Evolutionary conservation across 106 monocot species (phyloP).

Genomic region (Allium fistulosum): DNA sequence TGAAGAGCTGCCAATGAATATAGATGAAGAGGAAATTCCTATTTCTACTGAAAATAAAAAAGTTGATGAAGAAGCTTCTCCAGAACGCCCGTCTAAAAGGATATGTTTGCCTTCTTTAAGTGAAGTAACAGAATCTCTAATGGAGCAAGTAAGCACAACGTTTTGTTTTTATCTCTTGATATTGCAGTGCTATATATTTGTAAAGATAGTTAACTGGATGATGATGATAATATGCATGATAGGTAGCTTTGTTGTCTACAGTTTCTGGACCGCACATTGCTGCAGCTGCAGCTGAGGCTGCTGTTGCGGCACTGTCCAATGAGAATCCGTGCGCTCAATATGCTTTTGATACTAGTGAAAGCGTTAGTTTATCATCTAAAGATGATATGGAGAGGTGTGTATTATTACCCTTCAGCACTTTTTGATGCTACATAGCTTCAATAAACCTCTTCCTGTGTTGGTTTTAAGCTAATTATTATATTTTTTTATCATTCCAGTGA

Average conservation of each 20-base stretch:
- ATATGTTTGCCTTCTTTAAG: slow-evolving; percentile 29
- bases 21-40: slow-evolving; percentile 3
- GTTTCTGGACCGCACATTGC: slow-evolving; percentile 54
- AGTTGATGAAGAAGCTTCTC: slow-evolving; percentile 13
- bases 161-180: background rate
- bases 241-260: slow-evolving; percentile 74
- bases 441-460: background rate
- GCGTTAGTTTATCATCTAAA: slow-evolving; percentile 10
- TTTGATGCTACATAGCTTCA: background rate
- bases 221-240: slow-evolving; percentile 4
- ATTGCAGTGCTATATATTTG: background rate
- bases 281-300: slow-evolving; percentile 66
- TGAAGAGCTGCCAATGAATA: slow-evolving; percentile 8
- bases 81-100: slow-evolving; percentile 39
- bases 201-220: background rate
- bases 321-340: slow-evolving; percentile 52
- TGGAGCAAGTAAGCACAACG: slow-evolving; percentile 43
- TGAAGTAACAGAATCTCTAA: slow-evolving; percentile 46
- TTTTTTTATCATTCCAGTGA: slow-evolving; percentile 31
- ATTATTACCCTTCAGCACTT: background rate
- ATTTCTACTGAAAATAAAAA: slow-evolving; percentile 25
- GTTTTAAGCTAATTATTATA: background rate
- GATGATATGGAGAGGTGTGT: slow-evolving; percentile 30
- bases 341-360: slow-evolving; percentile 29
- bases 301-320: slow-evolving; percentile 41